phyloP scores from a whole-genome alignment of 1,284 basidiomycete species.

The Cutaneotrichosporon dermatis region DNA sequence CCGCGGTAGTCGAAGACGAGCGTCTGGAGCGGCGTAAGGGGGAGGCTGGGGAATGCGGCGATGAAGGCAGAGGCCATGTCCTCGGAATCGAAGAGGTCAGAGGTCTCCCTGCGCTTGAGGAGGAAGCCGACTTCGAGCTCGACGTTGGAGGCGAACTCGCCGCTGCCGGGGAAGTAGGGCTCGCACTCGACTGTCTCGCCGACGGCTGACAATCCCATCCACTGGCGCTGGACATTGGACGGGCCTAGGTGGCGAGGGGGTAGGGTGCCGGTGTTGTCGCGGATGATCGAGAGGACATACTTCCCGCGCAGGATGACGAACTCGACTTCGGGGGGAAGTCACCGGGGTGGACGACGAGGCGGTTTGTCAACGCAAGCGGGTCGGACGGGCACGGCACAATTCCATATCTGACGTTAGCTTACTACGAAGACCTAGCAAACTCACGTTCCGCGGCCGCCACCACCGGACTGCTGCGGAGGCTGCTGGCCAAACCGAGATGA shows the following conservation, averaged over 20 bases:
- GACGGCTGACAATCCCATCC: constrained; percentile 73
- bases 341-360: constrained; percentile 67
- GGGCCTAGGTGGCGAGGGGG: constrained; percentile 60
- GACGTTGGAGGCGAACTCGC: constrained; percentile 67
- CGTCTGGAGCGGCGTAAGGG: constrained; percentile 60
- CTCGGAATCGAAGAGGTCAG: constrained; percentile 73
- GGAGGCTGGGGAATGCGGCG: constrained; percentile 63
- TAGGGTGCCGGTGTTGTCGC: constrained; percentile 69
- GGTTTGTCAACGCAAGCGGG: constrained; percentile 70
- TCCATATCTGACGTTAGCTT: constrained; percentile 6
- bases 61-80: constrained; percentile 75
- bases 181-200: constrained; percentile 73
- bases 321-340: constrained; percentile 65
- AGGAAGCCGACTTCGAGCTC: constrained; percentile 76
- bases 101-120: constrained; percentile 60
- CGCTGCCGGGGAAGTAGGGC: constrained; percentile 59
- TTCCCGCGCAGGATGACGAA: constrained; percentile 69
- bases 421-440: constrained; percentile 1
- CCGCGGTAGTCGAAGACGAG: constrained; percentile 90
- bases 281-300: constrained; percentile 66
- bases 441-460: constrained; percentile 32
- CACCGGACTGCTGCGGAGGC: constrained; percentile 6
- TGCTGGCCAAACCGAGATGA: neutral
- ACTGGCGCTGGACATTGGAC: constrained; percentile 59
- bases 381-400: constrained; percentile 50